Conservation (phyloP, 2,329 filamentous ascomycete genomes). For the Ophiostoma triangulosporum region DNA sequence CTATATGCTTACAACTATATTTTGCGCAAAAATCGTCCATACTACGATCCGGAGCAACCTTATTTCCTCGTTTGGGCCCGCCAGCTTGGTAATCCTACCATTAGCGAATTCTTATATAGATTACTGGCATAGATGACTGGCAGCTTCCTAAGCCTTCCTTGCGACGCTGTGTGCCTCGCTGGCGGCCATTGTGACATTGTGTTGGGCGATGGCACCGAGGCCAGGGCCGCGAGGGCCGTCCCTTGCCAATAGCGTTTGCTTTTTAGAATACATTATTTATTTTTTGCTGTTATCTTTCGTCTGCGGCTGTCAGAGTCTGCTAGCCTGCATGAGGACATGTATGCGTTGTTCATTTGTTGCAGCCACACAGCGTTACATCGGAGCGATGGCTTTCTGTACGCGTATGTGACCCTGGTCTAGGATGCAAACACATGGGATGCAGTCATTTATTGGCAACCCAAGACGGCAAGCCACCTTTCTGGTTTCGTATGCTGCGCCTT, state of each 20-base stretch:
- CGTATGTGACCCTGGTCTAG: background rate
- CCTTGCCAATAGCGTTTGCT: background rate
- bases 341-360: background rate
- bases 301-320: background rate
- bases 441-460: background rate
- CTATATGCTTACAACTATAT: too few species aligned
- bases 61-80: background rate
- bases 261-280: background rate
- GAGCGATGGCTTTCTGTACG: background rate
- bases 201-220: background rate
- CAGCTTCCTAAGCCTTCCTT: background rate
- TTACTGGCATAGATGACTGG: too few species aligned
- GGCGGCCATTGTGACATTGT: too few species aligned
- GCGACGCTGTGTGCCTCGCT: too few species aligned
- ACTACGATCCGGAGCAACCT: background rate
- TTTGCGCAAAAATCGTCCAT: too few species aligned
- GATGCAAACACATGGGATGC: background rate
- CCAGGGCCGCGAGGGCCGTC: background rate
- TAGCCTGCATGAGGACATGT: background rate
- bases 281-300: background rate
- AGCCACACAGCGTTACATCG: background rate
- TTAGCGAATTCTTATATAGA: background rate
- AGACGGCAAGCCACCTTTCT: background rate
- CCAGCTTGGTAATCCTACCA: background rate
- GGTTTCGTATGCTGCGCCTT: background rate